These are phyloP conservation scores for Fusarium sacchari DNA, from an alignment of 2,329 filamentous ascomycete genomes.

Conservation along the genomic window DNA sequence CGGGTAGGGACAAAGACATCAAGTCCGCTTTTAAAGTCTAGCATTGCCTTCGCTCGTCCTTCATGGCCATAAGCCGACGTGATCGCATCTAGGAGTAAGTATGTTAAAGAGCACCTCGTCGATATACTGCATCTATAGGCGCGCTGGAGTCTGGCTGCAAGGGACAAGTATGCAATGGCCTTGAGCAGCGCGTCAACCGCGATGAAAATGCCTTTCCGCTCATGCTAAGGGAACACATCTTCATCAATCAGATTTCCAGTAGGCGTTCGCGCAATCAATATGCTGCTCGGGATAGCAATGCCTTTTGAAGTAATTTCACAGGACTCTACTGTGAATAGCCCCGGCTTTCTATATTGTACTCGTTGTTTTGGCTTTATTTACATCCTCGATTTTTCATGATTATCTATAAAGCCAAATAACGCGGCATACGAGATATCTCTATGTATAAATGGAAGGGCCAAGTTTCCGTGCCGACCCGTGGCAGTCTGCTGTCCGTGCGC, in stretches of 20 bases:
- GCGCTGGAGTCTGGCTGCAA: not conserved
- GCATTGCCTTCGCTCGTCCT: not conserved
- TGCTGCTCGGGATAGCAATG: too few species aligned
- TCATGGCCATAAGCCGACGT: too few species aligned
- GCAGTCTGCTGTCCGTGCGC: not conserved
- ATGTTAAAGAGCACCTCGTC: not conserved
- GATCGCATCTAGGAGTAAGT: not conserved
- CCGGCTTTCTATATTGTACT: accelerated
- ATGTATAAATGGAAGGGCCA: too few species aligned
- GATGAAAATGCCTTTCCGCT: not conserved
- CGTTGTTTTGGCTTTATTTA: accelerated
- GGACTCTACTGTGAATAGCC: too few species aligned
- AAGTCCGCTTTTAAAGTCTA: not conserved
- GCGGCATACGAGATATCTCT: not conserved
- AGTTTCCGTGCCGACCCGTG: too few species aligned
- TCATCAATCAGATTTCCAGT: not conserved
- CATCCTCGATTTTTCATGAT: too few species aligned
- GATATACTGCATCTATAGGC: not conserved
- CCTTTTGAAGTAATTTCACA: not conserved
- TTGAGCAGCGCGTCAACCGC: accelerated
- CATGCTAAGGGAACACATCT: not conserved
- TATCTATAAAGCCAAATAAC: accelerated
- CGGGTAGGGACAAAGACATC: accelerated
- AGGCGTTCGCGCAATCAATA: too few species aligned
- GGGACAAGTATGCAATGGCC: not conserved